These are phyloP conservation scores for Leccinum pallidistipes DNA, from an alignment of 1,284 basidiomycete species.

Conservation along the genomic window DNA sequence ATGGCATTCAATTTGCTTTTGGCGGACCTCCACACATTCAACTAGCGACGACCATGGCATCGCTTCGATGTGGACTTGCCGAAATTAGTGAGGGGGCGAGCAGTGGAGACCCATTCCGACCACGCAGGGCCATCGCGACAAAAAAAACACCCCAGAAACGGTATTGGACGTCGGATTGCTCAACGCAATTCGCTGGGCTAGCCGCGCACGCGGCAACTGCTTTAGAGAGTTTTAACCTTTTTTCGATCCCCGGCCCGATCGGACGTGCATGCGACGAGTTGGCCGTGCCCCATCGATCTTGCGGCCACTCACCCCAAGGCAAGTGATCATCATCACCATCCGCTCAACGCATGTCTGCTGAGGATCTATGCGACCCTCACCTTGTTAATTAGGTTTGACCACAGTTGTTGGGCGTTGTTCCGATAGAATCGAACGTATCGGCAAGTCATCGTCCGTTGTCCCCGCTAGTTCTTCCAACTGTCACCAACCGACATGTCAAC, in stretches of 20 bases:
- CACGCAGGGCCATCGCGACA: not conserved
- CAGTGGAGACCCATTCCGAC: not conserved
- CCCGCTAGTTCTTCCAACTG: slow-evolving; percentile 14
- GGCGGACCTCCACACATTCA: not conserved
- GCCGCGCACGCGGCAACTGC: slow-evolving; percentile 12
- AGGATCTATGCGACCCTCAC: not conserved
- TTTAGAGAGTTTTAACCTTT: slow-evolving; percentile 25
- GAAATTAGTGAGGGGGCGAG: not conserved
- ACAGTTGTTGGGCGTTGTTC: not conserved
- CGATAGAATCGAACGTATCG: slow-evolving; percentile 2
- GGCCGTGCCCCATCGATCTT: not conserved
- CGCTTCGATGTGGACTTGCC: not conserved
- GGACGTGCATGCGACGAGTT: not conserved
- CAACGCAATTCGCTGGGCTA: not conserved
- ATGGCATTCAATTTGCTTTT: slow-evolving; percentile 2
- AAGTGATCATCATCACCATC: not conserved
- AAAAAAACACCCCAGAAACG: slow-evolving; percentile 2
- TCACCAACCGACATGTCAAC: slow-evolving; percentile 19
- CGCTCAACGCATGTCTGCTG: not conserved
- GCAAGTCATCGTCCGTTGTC: slow-evolving; percentile 19
- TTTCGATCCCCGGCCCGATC: slow-evolving; percentile 7
- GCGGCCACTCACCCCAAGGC: not conserved
- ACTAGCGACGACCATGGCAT: not conserved
- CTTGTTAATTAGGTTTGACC: not conserved
- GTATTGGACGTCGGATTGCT: not conserved